A percentile compares a stretch with the other conserved stretches of the same genome.
These are phyloP conservation scores for Boletus bicolor DNA, from an alignment of 768 basidiomycete species.

Conservation along the genomic window DNA sequence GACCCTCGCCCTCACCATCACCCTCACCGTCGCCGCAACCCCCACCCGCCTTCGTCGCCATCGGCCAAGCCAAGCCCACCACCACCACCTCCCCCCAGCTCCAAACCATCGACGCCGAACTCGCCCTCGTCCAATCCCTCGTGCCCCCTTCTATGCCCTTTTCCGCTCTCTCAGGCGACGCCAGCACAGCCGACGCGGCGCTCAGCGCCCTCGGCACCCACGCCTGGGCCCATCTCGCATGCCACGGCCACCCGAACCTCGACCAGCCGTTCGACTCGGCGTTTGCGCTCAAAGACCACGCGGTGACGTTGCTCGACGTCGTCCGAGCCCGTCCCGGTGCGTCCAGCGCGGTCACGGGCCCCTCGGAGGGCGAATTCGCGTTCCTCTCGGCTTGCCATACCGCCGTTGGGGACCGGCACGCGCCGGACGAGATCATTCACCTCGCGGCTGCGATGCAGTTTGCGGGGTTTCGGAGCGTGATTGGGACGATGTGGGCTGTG, in stretches of 20 bases:
- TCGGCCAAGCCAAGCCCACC: slow-evolving; percentile 19
- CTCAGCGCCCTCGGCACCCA: slow-evolving; percentile 16
- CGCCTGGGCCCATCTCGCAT: slow-evolving; percentile 32
- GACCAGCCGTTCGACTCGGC: slow-evolving; percentile 27
- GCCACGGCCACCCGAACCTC: slow-evolving; percentile 26
- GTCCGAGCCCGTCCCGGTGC: slow-evolving; percentile 5
- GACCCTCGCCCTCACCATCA: not conserved
- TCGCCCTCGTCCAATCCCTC: slow-evolving; percentile 19
- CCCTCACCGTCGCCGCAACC: not conserved
- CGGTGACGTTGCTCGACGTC: slow-evolving; percentile 23
- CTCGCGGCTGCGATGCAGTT: slow-evolving; percentile 37
- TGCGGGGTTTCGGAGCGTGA: slow-evolving; percentile 33
- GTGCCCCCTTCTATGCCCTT: slow-evolving; percentile 16
- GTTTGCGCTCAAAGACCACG: slow-evolving; percentile 24
- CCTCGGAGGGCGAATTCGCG: slow-evolving; percentile 16
- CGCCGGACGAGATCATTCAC: slow-evolving; percentile 34
- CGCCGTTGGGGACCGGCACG: slow-evolving; percentile 15
- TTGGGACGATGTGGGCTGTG: slow-evolving; percentile 36
- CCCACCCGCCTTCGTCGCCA: slow-evolving; percentile 13
- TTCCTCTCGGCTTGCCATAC: slow-evolving; percentile 38
- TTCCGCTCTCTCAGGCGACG: slow-evolving; percentile 8
- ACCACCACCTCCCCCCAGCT: slow-evolving; percentile 4
- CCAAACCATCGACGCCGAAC: slow-evolving; percentile 15
- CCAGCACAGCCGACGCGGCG: slow-evolving; percentile 14
- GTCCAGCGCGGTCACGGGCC: too few relatives aligned